Conservation (phyloP, 768 basidiomycete genomes). For the Russula sp. region DNA sequence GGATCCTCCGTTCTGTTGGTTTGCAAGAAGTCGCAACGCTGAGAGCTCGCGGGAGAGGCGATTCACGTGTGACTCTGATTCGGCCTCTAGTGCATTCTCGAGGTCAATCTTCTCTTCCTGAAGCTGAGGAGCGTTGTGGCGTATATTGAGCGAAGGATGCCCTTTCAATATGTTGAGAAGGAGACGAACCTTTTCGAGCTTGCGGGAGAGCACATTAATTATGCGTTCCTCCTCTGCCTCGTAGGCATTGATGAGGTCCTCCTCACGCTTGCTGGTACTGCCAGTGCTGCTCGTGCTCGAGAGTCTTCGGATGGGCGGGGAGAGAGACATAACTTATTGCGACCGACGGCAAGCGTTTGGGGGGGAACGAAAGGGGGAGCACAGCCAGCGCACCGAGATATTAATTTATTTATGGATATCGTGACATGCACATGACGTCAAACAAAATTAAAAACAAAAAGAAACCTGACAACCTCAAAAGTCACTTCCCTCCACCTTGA, state of each 20-base stretch:
- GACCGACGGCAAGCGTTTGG: too few species aligned
- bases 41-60: slow-evolving; percentile 63
- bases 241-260: slow-evolving; percentile 80
- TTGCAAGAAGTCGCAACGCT: slow-evolving; percentile 46
- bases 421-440: background rate
- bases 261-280: slow-evolving; percentile 44
- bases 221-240: slow-evolving; percentile 89
- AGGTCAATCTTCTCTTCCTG: slow-evolving; percentile 79
- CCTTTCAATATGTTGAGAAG: background rate
- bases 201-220: slow-evolving; percentile 73
- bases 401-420: slow-evolving; percentile 8
- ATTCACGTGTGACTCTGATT: slow-evolving; percentile 82
- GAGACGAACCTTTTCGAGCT: slow-evolving; percentile 65
- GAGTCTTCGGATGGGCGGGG: slow-evolving; percentile 54
- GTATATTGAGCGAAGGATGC: background rate
- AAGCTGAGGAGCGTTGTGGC: slow-evolving; percentile 39
- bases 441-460: background rate
- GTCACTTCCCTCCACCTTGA: slow-evolving; percentile 83
- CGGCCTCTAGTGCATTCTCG: slow-evolving; percentile 77
- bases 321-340: slow-evolving; percentile 29
- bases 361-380: background rate
- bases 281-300: slow-evolving; percentile 41
- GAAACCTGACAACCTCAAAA: slow-evolving; percentile 36
- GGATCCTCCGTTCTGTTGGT: slow-evolving; percentile 25
- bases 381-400: too few species aligned